Percentiles rank a stretch among this genome's conserved stretches.
phyloP scores from a whole-genome alignment of 345 rosid genomes.

The thale cress (Arabidopsis thaliana) region DNA sequence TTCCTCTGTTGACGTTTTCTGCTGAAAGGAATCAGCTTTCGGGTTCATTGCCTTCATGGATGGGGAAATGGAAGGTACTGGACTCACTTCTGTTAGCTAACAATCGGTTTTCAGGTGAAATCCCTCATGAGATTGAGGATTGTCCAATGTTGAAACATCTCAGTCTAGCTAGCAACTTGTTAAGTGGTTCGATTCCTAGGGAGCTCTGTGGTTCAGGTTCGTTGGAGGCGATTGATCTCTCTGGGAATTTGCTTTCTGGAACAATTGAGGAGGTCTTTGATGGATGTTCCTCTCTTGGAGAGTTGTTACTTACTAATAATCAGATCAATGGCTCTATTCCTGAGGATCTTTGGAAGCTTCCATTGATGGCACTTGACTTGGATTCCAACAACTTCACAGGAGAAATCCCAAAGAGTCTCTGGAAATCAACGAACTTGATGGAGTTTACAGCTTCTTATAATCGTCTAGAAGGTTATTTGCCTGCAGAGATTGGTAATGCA shows the following conservation, averaged over 20 bases:
- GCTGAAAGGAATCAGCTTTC: constrained; percentile 81
- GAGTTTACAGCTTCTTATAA: constrained; percentile 81
- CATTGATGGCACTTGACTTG: constrained; percentile 70
- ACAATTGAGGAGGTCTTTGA: constrained; percentile 62
- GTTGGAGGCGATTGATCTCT: constrained; percentile 63
- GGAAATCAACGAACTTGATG: constrained; percentile 67
- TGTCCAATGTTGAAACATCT: constrained; percentile 64
- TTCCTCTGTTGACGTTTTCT: constrained; percentile 67
- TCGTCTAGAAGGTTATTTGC: constrained; percentile 59
- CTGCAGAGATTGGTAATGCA: constrained; percentile 68
- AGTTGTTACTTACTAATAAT: constrained; percentile 63
- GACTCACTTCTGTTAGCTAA: constrained; percentile 66
- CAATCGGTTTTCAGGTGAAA: constrained; percentile 62
- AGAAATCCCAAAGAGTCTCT: constrained; percentile 59
- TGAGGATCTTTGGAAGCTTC: constrained; percentile 66
- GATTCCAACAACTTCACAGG: constrained; percentile 84
- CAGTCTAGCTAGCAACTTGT: constrained; percentile 60
- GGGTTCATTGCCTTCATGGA: constrained; percentile 74
- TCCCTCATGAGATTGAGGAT: constrained; percentile 65
- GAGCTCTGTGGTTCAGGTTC: constrained; percentile 75
- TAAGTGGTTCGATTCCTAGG: constrained; percentile 66
- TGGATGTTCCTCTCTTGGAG: constrained; percentile 63
- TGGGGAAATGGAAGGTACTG: constrained; percentile 66
- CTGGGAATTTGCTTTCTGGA: constrained; percentile 62
- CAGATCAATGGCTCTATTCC: constrained; percentile 66